Conservation (phyloP, 768 basidiomycete genomes). For the Strobilomyces dryophilus region DNA sequence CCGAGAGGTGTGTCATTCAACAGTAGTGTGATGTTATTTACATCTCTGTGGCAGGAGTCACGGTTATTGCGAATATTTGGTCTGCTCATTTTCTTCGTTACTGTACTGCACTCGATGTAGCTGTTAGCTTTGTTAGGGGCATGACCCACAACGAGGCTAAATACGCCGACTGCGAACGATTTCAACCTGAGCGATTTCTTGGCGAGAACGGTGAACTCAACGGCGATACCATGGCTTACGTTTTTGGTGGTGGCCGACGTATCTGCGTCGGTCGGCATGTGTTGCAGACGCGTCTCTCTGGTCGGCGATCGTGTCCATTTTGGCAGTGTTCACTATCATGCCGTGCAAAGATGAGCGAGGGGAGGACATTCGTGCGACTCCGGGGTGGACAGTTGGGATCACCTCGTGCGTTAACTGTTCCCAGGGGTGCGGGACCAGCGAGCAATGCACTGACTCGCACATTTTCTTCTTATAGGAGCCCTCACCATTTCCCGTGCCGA, state of each 20-base stretch:
- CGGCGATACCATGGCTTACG: constrained; percentile 27
- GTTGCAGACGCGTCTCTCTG: constrained; percentile 41
- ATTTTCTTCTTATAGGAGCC: constrained; percentile 13
- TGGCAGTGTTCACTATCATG: constrained; percentile 34
- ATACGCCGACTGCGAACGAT: constrained; percentile 31
- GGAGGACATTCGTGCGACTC: constrained; percentile 19
- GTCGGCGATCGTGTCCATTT: constrained; percentile 30
- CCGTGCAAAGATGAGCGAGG: constrained; percentile 26
- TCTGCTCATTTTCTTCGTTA: background rate
- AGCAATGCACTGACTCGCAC: background rate
- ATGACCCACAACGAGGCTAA: constrained; percentile 33
- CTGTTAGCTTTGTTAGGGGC: constrained; percentile 18
- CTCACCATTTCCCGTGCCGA: constrained; percentile 21
- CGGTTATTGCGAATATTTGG: constrained; percentile 29
- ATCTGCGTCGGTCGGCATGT: constrained; percentile 38
- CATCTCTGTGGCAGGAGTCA: constrained; percentile 15
- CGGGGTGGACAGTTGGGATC: constrained; percentile 23
- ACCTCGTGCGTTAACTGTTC: constrained; percentile 21
- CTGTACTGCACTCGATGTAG: background rate
- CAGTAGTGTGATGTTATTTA: background rate
- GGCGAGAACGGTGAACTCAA: constrained; percentile 19
- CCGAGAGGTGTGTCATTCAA: constrained; percentile 41
- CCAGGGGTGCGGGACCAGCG: background rate
- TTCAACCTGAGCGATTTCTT: constrained; percentile 36
- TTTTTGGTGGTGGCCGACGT: constrained; percentile 36